Evolutionary conservation across 2,329 filamentous ascomycete genomes (phyloP).

Genomic region (Nannizziopsis arthrosporioides): DNA sequence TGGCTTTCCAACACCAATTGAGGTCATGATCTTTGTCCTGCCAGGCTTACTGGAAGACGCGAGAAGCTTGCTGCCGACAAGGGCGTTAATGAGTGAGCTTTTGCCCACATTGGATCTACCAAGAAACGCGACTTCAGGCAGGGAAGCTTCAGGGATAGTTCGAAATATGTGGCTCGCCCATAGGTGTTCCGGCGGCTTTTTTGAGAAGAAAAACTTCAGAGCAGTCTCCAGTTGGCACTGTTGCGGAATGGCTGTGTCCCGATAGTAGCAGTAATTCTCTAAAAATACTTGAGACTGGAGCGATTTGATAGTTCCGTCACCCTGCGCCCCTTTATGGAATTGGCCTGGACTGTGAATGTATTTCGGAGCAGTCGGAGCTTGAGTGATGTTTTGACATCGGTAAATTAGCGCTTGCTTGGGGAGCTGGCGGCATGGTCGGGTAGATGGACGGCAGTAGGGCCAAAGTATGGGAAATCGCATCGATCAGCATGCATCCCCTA

Average conservation of each 20-base stretch:
- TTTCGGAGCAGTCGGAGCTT: no score
- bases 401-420: no score
- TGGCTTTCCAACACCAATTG: slow-evolving; percentile 48
- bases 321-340: background rate
- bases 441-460: background rate
- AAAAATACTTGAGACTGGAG: background rate
- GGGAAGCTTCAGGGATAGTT: slow-evolving; percentile 41
- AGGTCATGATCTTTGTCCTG: slow-evolving; percentile 54
- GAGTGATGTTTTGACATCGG: no score
- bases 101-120: slow-evolving; percentile 63
- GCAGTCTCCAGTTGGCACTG: slow-evolving; percentile 35
- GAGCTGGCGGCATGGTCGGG: no score
- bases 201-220: slow-evolving; percentile 37
- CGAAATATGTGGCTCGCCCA: slow-evolving; percentile 52
- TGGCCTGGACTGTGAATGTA: no score
- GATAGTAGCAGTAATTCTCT: slow-evolving; percentile 30
- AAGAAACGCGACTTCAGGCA: slow-evolving; percentile 55
- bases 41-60: slow-evolving; percentile 50
- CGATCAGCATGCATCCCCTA: background rate
- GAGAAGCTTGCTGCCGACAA: slow-evolving; percentile 44
- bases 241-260: slow-evolving; percentile 40
- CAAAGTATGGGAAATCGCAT: slow-evolving; percentile 2
- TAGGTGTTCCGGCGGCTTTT: slow-evolving; percentile 43
- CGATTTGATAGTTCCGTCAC: no score
- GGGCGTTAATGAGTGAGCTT: slow-evolving; percentile 52